Conservation (phyloP, 2,329 filamentous ascomycete genomes). For the Byssochlamys sp. region DNA sequence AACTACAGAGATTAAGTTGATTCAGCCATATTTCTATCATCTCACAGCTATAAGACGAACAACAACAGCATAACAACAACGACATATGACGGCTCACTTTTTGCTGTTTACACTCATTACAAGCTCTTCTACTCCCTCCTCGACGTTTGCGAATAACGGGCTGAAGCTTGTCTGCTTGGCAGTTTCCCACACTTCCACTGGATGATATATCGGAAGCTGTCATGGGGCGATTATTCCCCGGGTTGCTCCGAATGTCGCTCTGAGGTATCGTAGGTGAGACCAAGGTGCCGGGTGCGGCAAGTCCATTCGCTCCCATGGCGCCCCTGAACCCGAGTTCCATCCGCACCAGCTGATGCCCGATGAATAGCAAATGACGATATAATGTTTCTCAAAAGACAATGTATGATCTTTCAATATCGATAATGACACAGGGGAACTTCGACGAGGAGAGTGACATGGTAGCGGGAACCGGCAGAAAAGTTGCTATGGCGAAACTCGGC, state of each 20-base stretch:
- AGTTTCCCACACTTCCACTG: conserved; percentile 22
- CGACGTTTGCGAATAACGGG: conserved; percentile 41
- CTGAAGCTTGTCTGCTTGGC: conserved; percentile 31
- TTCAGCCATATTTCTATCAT: conserved; percentile 10
- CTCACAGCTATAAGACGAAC: neutral
- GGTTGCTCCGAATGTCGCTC: conserved; percentile 28
- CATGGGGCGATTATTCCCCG: conserved; percentile 21
- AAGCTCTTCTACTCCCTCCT: conserved; percentile 43
- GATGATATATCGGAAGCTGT: conserved; percentile 21
- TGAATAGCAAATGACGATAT: neutral
- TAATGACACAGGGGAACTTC: neutral
- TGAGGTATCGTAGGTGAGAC: conserved; percentile 17
- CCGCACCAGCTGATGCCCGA: neutral
- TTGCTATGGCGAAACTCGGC: conserved; percentile 20
- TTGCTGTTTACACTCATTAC: conserved; percentile 60
- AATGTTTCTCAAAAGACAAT: neutral
- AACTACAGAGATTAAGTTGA: conserved; percentile 35
- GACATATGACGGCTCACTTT: conserved; percentile 40
- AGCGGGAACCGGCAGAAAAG: conserved; percentile 33
- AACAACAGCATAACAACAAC: conserved; percentile 2
- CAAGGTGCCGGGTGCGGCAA: conserved; percentile 15
- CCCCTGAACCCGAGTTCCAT: conserved; percentile 26
- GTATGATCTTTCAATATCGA: neutral
- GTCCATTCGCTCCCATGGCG: conserved; percentile 26
- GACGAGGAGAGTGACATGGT: conserved; percentile 3